Evolutionary conservation across 2,329 filamentous ascomycete species (phyloP).

Genomic region (Leptographium galeiforme): DNA sequence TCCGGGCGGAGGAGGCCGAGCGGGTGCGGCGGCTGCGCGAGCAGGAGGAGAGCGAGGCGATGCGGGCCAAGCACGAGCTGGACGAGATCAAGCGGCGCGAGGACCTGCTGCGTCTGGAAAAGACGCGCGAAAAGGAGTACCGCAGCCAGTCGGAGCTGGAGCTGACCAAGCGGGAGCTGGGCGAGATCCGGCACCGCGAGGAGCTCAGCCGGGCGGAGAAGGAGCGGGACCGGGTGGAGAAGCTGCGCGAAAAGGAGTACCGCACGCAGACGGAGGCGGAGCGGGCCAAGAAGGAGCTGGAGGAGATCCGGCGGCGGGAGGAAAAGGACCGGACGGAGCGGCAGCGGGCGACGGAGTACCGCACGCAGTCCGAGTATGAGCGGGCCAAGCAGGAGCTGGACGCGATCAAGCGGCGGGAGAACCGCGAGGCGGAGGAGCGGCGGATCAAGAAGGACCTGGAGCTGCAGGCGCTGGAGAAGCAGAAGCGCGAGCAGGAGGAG

Average conservation of each 20-base stretch:
- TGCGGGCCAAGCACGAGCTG: conserved; percentile 28
- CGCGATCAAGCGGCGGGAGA: conserved; percentile 29
- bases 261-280: conserved; percentile 27
- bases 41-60: conserved; percentile 32
- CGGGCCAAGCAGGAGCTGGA: conserved; percentile 29
- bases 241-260: conserved; percentile 30
- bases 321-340: conserved; percentile 18
- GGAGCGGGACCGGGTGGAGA: conserved; percentile 32
- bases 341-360: conserved; percentile 25
- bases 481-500: conserved; percentile 30
- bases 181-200: conserved; percentile 29
- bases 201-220: conserved; percentile 36
- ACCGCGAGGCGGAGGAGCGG: conserved; percentile 34
- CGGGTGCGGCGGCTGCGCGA: conserved; percentile 11
- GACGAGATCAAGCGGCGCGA: conserved; percentile 29
- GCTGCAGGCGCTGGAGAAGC: conserved; percentile 31
- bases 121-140: conserved; percentile 27
- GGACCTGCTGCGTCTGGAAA: conserved; percentile 31
- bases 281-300: conserved; percentile 21
- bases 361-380: conserved; percentile 38
- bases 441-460: conserved; percentile 40
- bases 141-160: conserved; percentile 39
- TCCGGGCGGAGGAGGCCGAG: conserved; percentile 29
- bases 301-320: conserved; percentile 23
- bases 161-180: conserved; percentile 27